Base-by-base conservation (phyloP, 2,329 filamentous ascomycete species). In the Fusarium sp. region DNA sequence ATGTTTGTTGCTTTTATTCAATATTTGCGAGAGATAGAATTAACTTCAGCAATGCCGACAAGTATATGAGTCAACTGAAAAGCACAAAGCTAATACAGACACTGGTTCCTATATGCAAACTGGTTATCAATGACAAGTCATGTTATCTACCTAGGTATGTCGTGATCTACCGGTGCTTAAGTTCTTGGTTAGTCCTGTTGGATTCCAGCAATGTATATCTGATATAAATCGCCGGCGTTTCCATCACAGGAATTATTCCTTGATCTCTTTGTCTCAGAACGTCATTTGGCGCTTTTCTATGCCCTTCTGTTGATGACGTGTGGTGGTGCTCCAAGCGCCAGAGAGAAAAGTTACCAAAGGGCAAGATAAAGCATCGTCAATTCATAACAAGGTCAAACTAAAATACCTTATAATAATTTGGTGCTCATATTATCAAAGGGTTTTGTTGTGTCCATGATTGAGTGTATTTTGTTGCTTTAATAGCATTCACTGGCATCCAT, bases 281-380 rank as follows among this genome's bases (percentile, higher is more conserved):
- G 48, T 40, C 51, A 48, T 52, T 53, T 27, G 34, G 27, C 9
- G 13, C 41, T 49, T 25, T n/a, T 48, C 29, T 22, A 14, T 42
- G 24, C 46, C 25, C 7, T 47, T 29, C 25, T n/a, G 16, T n/a
- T 67, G 48, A 70, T 70, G 67, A 67, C 67, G 67, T 70, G 52
- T 52, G 32, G 32, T 29, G n/a, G 14, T 49, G 30, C 24, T 37
- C 20, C 29, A 30, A 54, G 41, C 18, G 37, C 40, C 41, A 37
- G 14, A 24, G 18, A 30, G 22, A 13, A 40, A 24, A 34, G 12
- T n/a, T 7, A 4, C 16, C 5, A 18, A 12, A 25, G 7, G 10
- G 25, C 22, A 25, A 16, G 18, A 18, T 52, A 24, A 14, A 20
- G 20, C 7, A 27, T 24, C 6, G 7, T 37, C 10, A 11, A 40